Percentiles rank a stretch among this genome's conserved stretches.
These are phyloP conservation scores for Nannochloris sp. DNA, from an alignment of 139 green algal genomes.

Conservation along the genomic window DNA sequence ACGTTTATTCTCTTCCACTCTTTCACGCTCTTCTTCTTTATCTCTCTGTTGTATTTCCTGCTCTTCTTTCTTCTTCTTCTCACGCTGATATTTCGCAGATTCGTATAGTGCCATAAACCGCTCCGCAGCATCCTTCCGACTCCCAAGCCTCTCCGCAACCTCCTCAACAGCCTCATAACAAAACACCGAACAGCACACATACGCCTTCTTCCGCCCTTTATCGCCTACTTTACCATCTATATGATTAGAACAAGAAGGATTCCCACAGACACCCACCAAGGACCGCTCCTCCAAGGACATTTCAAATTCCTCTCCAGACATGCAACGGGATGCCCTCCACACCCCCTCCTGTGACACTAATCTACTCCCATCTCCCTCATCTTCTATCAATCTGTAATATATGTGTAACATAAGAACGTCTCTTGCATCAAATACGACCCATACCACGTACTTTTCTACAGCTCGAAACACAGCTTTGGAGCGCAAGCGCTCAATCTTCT, in stretches of 20 bases:
- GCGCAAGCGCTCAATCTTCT: too few species aligned
- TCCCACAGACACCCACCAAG: conserved; percentile 14
- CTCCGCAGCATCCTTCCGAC: not conserved
- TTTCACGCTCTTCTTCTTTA: not conserved
- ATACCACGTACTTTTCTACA: conserved; percentile 14
- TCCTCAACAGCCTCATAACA: not conserved
- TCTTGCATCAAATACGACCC: too few species aligned
- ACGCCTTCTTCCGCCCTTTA: not conserved
- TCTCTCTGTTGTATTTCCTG: too few species aligned
- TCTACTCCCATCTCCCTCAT: too few species aligned
- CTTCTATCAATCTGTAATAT: too few species aligned
- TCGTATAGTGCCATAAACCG: conserved; percentile 10
- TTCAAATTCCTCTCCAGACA: conserved; percentile 20
- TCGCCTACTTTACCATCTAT: not conserved
- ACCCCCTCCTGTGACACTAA: conserved; percentile 10
- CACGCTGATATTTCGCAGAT: conserved; percentile 10
- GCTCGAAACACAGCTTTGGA: conserved; percentile 12
- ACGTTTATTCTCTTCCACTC: not conserved
- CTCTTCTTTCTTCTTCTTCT: not conserved
- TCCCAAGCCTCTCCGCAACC: conserved; percentile 11
- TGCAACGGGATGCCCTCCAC: conserved; percentile 19
- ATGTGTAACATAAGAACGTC: too few species aligned
- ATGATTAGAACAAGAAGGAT: conserved; percentile 12
- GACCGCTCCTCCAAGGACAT: conserved; percentile 19
- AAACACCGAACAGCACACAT: conserved; percentile 6